Conservation (phyloP, 2,329 filamentous ascomycete species). For the Biscogniauxia sp. region DNA sequence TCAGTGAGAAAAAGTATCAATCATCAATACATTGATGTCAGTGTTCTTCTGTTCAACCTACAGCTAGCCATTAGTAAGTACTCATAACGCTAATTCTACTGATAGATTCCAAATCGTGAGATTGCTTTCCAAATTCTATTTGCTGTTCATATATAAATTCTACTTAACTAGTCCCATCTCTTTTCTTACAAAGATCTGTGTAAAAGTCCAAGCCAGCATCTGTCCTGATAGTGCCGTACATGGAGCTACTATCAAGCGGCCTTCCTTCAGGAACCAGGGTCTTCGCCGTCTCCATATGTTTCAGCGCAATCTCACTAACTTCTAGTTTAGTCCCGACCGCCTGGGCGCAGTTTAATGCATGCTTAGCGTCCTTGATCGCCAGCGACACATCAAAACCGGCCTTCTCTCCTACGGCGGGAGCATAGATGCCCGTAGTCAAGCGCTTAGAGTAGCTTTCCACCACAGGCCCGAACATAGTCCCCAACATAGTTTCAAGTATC, state of each 20-base stretch:
- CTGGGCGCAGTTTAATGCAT: constrained; percentile 24
- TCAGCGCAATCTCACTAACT: constrained; percentile 20
- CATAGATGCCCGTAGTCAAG: constrained; percentile 41
- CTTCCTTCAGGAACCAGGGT: constrained; percentile 2
- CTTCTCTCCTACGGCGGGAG: constrained; percentile 28
- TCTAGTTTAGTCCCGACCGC: constrained; percentile 17
- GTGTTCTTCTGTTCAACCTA: no score
- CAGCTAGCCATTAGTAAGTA: no score
- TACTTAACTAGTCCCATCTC: constrained; percentile 3
- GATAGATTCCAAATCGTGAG: no score
- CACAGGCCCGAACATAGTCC: constrained; percentile 41
- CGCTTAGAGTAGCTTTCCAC: constrained; percentile 42
- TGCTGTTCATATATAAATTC: background rate
- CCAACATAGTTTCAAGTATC: constrained; percentile 41
- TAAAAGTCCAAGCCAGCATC: constrained; percentile 15
- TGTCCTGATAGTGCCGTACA: constrained; percentile 14
- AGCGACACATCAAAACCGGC: constrained; percentile 23
- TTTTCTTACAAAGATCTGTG: constrained; percentile 14
- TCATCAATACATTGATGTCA: no score
- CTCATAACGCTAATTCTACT: no score
- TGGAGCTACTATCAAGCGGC: constrained; percentile 13
- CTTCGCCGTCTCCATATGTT: constrained; percentile 11
- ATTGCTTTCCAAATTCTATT: no score
- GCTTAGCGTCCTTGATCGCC: constrained; percentile 27
- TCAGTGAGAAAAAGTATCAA: no score